Conservation (phyloP, 2,329 filamentous ascomycete genomes). For the Penicillium sp. region DNA sequence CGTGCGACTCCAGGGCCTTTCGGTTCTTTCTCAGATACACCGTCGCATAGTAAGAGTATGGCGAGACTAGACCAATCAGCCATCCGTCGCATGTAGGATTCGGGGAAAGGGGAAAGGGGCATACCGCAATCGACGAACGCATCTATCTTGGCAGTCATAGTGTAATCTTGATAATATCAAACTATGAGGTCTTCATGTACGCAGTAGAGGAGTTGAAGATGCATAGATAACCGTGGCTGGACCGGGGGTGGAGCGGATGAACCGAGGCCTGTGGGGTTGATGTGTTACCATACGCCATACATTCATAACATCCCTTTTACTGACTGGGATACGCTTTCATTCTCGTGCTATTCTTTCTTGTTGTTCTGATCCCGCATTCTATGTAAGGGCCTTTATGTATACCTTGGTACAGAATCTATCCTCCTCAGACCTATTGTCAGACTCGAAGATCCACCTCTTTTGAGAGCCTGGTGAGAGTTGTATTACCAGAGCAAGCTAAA, state of each 20-base stretch:
- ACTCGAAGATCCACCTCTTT: neutral
- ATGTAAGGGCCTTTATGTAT: no score
- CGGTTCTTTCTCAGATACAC: slow-evolving; percentile 55
- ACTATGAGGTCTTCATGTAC: slow-evolving; percentile 3
- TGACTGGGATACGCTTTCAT: no score
- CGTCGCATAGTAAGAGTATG: slow-evolving; percentile 52
- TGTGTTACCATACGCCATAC: no score
- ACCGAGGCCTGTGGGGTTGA: slow-evolving; percentile 22
- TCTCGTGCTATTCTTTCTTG: no score
- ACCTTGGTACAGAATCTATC: no score
- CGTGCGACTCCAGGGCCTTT: slow-evolving; percentile 52
- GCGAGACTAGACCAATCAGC: slow-evolving; percentile 52
- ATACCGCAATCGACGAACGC: slow-evolving; percentile 24
- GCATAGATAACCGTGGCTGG: slow-evolving; percentile 5
- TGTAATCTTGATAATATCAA: neutral
- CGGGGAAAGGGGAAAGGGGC: neutral
- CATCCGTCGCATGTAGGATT: neutral
- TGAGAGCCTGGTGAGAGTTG: neutral
- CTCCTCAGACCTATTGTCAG: neutral
- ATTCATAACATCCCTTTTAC: no score
- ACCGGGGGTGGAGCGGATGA: slow-evolving; percentile 12
- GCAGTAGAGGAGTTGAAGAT: neutral
- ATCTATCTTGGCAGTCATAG: slow-evolving; percentile 22
- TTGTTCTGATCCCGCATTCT: no score
- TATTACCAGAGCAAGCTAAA: neutral